A percentile compares a stretch with the other conserved stretches of the same genome.
Conservation (phyloP, 75 land plant species). For the Pinus taeda region DNA sequence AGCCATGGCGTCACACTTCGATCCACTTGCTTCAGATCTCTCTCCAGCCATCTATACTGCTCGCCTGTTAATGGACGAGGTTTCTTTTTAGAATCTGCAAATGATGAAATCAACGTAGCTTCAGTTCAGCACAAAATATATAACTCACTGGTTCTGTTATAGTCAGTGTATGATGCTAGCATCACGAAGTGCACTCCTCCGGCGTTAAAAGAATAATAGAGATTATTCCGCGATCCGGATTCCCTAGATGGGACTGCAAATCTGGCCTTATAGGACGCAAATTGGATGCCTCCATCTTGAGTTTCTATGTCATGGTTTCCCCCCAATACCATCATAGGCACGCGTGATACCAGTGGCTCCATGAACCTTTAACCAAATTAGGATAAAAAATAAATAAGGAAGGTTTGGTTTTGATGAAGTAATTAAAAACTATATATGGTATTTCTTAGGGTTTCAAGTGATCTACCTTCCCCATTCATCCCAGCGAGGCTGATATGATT, state of each 20-base stretch:
- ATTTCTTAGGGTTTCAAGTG: no score
- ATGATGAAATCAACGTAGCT: not conserved
- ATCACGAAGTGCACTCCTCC: constrained; percentile 88
- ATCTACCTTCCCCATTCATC: constrained; percentile 91
- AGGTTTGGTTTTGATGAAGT: no score
- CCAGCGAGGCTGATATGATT: constrained; percentile 97
- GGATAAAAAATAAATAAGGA: no score
- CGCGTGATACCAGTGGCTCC: constrained; percentile 78
- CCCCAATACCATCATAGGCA: constrained; percentile 94
- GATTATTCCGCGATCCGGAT: constrained; percentile 53
- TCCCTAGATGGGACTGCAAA: constrained; percentile 86
- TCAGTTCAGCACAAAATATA: no score
- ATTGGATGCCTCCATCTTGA: constrained; percentile 58
- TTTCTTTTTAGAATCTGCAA: not conserved
- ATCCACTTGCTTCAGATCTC: constrained; percentile 54
- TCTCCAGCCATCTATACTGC: constrained; percentile 43
- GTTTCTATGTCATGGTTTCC: constrained; percentile 96
- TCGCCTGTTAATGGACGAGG: no score
- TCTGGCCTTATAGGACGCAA: constrained; percentile 71
- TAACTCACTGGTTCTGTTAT: constrained; percentile 59
- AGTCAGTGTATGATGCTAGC: constrained; percentile 87
- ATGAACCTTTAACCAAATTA: constrained; percentile 45
- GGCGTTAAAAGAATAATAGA: constrained; percentile 89
- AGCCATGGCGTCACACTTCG: constrained; percentile 84
- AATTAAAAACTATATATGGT: no score